These are phyloP conservation scores for Phytomonas serpens DNA, from an alignment of 208 protist species.

Conservation along the genomic window DNA sequence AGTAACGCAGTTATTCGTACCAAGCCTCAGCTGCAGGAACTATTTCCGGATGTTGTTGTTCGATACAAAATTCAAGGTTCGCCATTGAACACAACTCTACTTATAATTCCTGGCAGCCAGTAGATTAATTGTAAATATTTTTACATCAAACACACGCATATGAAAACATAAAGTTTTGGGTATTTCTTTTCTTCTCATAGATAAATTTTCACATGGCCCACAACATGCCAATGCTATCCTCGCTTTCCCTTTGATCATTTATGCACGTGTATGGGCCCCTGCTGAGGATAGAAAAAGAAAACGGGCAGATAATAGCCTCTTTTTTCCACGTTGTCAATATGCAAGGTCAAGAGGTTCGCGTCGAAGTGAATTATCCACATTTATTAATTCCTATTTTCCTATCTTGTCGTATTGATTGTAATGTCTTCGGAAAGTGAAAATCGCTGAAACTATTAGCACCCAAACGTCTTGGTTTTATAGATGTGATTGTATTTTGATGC, in stretches of 20 bases:
- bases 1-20: conserved; percentile 24
- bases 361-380: not conserved
- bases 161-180: not conserved
- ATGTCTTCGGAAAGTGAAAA: not conserved
- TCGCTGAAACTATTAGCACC: not conserved
- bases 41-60: conserved; percentile 23
- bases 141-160: not conserved
- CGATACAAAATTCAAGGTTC: conserved; percentile 67
- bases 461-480: not conserved
- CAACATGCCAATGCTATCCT: not conserved
- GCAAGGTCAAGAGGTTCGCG: not conserved
- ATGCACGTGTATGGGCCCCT: not conserved
- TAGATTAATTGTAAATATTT: not conserved
- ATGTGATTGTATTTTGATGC: not conserved
- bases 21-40: conserved; percentile 28
- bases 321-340: not conserved
- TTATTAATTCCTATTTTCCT: not conserved
- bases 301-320: not conserved
- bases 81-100: conserved; percentile 61
- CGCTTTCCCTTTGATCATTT: not conserved
- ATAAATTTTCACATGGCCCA: not conserved
- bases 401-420: not conserved
- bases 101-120: conserved; percentile 10
- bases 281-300: not conserved
- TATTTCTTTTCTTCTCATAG: conserved; percentile 1